Conservation (phyloP, 805 yeast species). For the Hanseniaspora singularis region DNA sequence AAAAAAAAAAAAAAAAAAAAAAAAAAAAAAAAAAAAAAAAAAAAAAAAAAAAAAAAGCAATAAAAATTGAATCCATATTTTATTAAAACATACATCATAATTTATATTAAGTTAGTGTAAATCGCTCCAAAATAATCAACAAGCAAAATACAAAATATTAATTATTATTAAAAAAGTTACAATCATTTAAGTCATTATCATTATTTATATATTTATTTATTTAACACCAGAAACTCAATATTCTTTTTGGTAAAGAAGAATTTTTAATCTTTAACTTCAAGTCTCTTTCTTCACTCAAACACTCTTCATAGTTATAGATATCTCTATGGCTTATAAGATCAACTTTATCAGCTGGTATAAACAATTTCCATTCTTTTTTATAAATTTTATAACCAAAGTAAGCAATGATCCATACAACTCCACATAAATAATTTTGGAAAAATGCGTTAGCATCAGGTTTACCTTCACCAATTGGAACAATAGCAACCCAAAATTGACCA, state of each 20-base stretch:
- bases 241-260: conserved; percentile 24
- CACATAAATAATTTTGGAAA: conserved; percentile 44
- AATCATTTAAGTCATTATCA: too few species aligned
- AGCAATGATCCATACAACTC: conserved; percentile 33
- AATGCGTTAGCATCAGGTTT: conserved; percentile 32
- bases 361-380: conserved; percentile 28
- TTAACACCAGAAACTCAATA: conserved; percentile 28
- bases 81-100: too few species aligned
- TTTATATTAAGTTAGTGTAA: too few species aligned
- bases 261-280: conserved; percentile 23
- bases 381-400: conserved; percentile 43
- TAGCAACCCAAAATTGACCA: conserved; percentile 61
- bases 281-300: conserved; percentile 29
- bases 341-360: conserved; percentile 30
- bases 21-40: too few species aligned
- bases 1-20: too few species aligned
- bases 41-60: too few species aligned
- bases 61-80: too few species aligned
- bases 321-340: conserved; percentile 37
- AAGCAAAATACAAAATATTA: too few species aligned
- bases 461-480: conserved; percentile 46
- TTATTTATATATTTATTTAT: too few species aligned
- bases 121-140: too few species aligned
- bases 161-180: too few species aligned
- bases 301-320: conserved; percentile 27